These are phyloP conservation scores for Penicillium paradoxum DNA, from an alignment of 495 filamentous ascomycete species.

Conservation along the genomic window DNA sequence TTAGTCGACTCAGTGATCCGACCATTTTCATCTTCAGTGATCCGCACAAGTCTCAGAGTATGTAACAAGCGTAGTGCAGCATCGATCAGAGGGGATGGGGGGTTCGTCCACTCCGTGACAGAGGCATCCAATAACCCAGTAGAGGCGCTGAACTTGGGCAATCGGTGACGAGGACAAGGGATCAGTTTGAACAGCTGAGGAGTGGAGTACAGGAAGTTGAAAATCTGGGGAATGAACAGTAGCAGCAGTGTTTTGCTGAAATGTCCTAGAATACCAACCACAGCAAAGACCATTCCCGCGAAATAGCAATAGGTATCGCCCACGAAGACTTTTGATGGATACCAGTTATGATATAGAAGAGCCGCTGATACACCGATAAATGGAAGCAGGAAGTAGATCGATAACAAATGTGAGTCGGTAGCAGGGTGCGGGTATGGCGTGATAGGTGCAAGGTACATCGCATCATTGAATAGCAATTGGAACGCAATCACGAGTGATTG, in stretches of 20 bases:
- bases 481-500: slow-evolving; percentile 89
- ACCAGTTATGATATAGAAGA: slow-evolving; percentile 90
- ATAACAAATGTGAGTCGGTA: slow-evolving; percentile 93
- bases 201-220: slow-evolving; percentile 91
- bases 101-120: slow-evolving; percentile 69
- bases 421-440: slow-evolving; percentile 84
- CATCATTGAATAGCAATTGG: slow-evolving; percentile 82
- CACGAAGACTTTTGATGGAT: slow-evolving; percentile 89
- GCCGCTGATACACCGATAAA: slow-evolving; percentile 90
- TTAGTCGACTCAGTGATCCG: slow-evolving; percentile 79
- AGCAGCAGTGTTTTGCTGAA: slow-evolving; percentile 96
- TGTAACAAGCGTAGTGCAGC: slow-evolving; percentile 59
- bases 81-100: slow-evolving; percentile 60
- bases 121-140: slow-evolving; percentile 82
- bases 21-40: slow-evolving; percentile 61
- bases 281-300: slow-evolving; percentile 97
- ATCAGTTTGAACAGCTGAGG: slow-evolving; percentile 88
- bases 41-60: slow-evolving; percentile 55
- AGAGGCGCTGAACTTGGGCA: slow-evolving; percentile 79
- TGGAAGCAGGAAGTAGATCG: slow-evolving; percentile 86
- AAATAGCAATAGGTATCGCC: slow-evolving; percentile 99
- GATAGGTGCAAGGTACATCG: slow-evolving; percentile 58
- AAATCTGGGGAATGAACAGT: slow-evolving; percentile 87
- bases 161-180: slow-evolving; percentile 85
- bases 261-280: slow-evolving; percentile 92